phyloP scores from a whole-genome alignment of 192 early-diverging fungal genomes.

The Coemansia furcata region DNA sequence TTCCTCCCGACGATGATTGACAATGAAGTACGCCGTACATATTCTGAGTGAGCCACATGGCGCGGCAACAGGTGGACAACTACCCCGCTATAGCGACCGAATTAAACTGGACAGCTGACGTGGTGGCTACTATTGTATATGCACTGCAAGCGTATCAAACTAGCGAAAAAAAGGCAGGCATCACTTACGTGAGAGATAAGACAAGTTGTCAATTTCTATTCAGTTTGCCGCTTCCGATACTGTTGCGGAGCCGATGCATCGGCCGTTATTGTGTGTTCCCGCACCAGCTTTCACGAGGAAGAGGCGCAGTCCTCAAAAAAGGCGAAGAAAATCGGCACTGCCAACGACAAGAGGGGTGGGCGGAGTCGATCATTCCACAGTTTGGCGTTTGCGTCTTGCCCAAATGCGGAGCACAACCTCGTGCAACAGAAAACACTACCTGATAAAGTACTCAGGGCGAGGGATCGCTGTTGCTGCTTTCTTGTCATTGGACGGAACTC shows the following conservation, averaged over 20 bases:
- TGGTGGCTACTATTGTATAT: not conserved
- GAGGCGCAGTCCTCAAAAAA: not conserved
- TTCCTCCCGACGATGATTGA: not conserved
- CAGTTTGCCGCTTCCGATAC: not conserved
- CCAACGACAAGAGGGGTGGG: not conserved
- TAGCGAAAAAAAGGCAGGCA: not conserved
- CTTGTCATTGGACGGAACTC: not conserved
- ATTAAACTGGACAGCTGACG: not conserved
- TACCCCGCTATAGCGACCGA: not conserved
- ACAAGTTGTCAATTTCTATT: not conserved
- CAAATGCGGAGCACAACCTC: not conserved
- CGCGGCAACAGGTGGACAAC: not conserved
- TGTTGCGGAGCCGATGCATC: not conserved
- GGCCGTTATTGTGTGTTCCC: not conserved
- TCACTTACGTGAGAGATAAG: not conserved
- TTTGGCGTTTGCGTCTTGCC: not conserved
- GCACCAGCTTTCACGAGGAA: not conserved
- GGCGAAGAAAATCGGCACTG: not conserved
- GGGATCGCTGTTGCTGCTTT: not conserved
- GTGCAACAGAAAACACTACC: not conserved
- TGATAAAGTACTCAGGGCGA: not conserved
- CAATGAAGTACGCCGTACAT: not conserved
- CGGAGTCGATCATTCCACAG: not conserved
- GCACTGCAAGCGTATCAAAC: not conserved
- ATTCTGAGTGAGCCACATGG: conserved; percentile 1